Evolutionary conservation across 495 filamentous ascomycete species (phyloP), one percentile per base, ranked within the genome.

Genomic region (Aspergillus asperescens): DNA sequence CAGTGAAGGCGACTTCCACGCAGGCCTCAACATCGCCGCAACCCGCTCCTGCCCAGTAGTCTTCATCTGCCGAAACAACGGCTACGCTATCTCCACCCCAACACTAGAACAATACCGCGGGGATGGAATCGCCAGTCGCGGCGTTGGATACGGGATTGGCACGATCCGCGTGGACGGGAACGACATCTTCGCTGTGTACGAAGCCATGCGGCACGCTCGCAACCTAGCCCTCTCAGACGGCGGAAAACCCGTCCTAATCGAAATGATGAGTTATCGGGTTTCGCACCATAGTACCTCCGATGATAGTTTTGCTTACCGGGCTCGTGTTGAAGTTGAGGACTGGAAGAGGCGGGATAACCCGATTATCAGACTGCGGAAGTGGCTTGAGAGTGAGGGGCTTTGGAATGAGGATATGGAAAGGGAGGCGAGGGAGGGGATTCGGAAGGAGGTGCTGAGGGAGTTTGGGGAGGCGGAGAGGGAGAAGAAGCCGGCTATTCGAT

Each of bases 331-430:
- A 61, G 93, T 99, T 2, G 93, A 99, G 61, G 92, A 97, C 57
- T 98, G 93, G 93, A 97, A 97, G 65, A 76, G 90, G 4, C 77
- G 94, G 8, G 93, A 98, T 65, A 97, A 97, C 62, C 93, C 93
- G 1, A 90, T 98, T 35, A 88, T 90, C 37, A 75, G 92, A 43
- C 65, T 98, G 59, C 81, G 93, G 20, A 98, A 97, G 73, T 97
- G 87, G 79, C 80, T 98, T 62, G 90, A 97, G 70, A 76, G 80
- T 7, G 80, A 84, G 59, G 83, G 83, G 1, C 55, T 85, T 15
- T 96, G 91, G 91, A 82, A 91, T 61, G 90, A 96, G 56, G 79
- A 84, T 37, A 80, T 82, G 56, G 90, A 96, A 66, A 83, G 84
- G 52, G 83, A 89, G 46, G 78, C 84, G 1, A 73, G 88, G 8